Conservation (phyloP, 768 basidiomycete genomes). For the Lentinula aciculospora region DNA sequence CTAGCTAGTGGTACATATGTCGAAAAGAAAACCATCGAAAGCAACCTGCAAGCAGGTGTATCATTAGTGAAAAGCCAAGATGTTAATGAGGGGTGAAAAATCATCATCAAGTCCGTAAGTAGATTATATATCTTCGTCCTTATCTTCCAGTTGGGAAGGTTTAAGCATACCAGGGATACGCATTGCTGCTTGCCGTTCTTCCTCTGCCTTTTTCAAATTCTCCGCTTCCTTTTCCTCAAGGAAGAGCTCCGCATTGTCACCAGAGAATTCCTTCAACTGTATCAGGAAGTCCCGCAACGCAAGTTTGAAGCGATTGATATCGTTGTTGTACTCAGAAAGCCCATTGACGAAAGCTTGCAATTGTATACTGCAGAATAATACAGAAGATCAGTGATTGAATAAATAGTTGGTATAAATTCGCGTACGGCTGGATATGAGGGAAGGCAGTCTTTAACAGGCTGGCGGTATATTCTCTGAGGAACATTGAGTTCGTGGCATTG, state of each 20-base stretch:
- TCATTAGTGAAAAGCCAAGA: slow-evolving; percentile 15
- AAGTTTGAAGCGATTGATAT: slow-evolving; percentile 89
- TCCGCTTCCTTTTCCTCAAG: slow-evolving; percentile 94
- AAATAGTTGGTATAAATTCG: background rate
- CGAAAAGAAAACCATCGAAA: slow-evolving; percentile 19
- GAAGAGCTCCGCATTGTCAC: slow-evolving; percentile 88
- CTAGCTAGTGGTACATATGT: slow-evolving; percentile 36
- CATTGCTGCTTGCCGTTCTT: slow-evolving; percentile 85
- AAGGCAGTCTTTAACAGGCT: slow-evolving; percentile 86
- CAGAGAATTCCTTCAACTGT: slow-evolving; percentile 95
- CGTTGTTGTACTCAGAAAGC: slow-evolving; percentile 67
- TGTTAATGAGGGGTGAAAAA: background rate
- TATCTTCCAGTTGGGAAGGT: slow-evolving; percentile 90
- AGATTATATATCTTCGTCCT: slow-evolving; percentile 78
- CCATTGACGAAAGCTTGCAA: slow-evolving; percentile 64
- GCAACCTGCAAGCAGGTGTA: slow-evolving; percentile 20
- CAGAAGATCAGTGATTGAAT: slow-evolving; percentile 3
- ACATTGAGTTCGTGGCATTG: slow-evolving; percentile 69
- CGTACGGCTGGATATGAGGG: slow-evolving; percentile 85
- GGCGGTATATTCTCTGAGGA: slow-evolving; percentile 81
- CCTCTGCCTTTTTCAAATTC: slow-evolving; percentile 66
- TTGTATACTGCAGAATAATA: slow-evolving; percentile 47
- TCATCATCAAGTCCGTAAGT: slow-evolving; percentile 2
- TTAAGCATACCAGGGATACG: slow-evolving; percentile 98
- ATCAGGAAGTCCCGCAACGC: slow-evolving; percentile 96